Base-by-base conservation (phyloP, 495 filamentous ascomycete species). In the Penicillium psychrofluorescens region DNA sequence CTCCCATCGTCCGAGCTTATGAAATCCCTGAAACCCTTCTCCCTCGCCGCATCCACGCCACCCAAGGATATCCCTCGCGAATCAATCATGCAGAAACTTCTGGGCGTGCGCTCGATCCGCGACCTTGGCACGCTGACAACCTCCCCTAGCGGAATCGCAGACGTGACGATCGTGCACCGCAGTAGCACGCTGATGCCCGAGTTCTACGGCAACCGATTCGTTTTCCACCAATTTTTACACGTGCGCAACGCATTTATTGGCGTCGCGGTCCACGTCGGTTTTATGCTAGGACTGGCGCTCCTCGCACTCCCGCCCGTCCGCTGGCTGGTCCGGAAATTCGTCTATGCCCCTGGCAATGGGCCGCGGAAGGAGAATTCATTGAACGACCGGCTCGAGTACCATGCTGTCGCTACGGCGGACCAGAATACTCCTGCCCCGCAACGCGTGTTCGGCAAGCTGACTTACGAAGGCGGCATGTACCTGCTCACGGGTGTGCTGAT, bases 141-240 rank as follows among this genome's bases (percentile, higher is more conserved):
- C 9, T 83, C 75, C 13, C 56, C 84, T 2, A 72, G 72, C 11
- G 74, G 59, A 11, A 56, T 69, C 4, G 74, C 80, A 0, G 86
- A 95, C 49, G 63, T 74, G 7, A 75, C 80, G 15, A 76, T 84
- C 35, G 82, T 92, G 7, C 77, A 90, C 43, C 81, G 89, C 41
- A 80, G 76, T 33, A 92, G 88, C 81, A 86, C 83, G 4, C 58
- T 95, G 4, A 70, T 88, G 43, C 72, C 78, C 10, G 68, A 74
- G 5, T 64, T 75, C 36, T 92, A 94, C 62, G 89, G 89, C 0
- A 74, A 78, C 5, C 74, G 77, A 4, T 95, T 95, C 61, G 69
- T 73, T 29, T 89, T 84, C 60, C 70, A 66, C 29, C 83, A 90
- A 55, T 88, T 83, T 57, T 68, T 80, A 59, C 76, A 71, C 29